Percentiles rank a stretch among this genome's conserved stretches.
phyloP scores from a whole-genome alignment of 345 rosid genomes.

The Salix arbutifolia region DNA sequence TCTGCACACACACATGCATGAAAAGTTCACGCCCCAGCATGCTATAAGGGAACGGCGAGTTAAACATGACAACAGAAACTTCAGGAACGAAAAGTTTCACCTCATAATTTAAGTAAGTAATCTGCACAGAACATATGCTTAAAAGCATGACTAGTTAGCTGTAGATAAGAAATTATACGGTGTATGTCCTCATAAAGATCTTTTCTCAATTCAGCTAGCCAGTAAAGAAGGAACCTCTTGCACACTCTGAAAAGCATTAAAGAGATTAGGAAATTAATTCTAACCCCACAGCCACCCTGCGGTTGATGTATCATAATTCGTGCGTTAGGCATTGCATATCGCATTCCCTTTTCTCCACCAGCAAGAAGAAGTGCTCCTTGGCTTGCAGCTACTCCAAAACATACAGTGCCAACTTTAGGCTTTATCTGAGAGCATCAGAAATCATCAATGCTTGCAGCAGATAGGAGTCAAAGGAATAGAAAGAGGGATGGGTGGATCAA shows the following conservation, averaged over 20 bases:
- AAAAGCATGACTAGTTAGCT: neutral
- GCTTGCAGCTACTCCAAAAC: conserved; percentile 95
- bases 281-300: conserved; percentile 85
- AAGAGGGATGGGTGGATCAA: neutral
- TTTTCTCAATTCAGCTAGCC: neutral
- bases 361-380: conserved; percentile 91
- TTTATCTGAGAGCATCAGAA: conserved; percentile 53
- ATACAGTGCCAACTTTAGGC: conserved; percentile 90
- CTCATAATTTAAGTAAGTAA: neutral
- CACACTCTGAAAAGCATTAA: neutral
- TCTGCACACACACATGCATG: neutral
- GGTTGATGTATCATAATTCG: conserved; percentile 95
- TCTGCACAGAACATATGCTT: neutral
- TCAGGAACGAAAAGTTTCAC: neutral
- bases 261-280: conserved; percentile 11
- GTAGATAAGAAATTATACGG: neutral
- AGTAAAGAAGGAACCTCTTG: neutral
- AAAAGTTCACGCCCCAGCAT: neutral
- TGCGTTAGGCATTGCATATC: conserved; percentile 92
- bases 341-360: conserved; percentile 97
- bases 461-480: neutral
- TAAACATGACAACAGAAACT: neutral
- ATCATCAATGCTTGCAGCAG: neutral
- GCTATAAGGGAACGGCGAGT: neutral
- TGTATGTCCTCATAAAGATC: neutral